Evolutionary conservation across 1,284 basidiomycete species (phyloP), one percentile per base, ranked within the genome.

Genomic region (Hymenochaete sp.): DNA sequence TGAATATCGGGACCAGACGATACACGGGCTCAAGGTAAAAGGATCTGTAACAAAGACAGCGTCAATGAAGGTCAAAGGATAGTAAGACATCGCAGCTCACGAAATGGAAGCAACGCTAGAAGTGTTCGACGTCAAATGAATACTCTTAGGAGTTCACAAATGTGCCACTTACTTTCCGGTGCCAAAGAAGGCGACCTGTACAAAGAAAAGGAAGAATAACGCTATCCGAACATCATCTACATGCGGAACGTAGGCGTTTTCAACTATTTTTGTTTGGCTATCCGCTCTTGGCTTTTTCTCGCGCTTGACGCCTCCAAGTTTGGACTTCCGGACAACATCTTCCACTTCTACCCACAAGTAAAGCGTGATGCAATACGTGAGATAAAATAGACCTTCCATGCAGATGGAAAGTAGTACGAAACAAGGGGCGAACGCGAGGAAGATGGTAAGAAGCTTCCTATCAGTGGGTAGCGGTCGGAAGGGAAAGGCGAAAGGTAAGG

Each of bases 1-100:
- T 84, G 63, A 93, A 93, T 47, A 91, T 73, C 0, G 90, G 87
- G 47, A 93, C 82, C 10, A 93, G 70, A 3, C 91, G 81, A 57
- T 91, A 93, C 7, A 93, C 90, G 0, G 90, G 90, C 37, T 85
- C 88, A 9, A 93, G 71, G 60, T 93, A 93, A 64, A 93, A 93
- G 3, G 86, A 87, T 27, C 82, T 84, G 51, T 31, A 21, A 31
- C 11, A 2, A 18, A 10, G 21, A 28, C 37, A 8, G 44, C 11
- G 26, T 29, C 13, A 9, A 42, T 56, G 22, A 57, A n/a, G n/a
- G n/a, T n/a, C n/a, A n/a, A n/a, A n/a, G n/a, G n/a, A n/a, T n/a
- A n/a, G n/a, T n/a, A n/a, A n/a, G n/a, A n/a, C n/a, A n/a, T n/a
- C 2, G 26, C 13, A 10, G 68, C 82, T 60, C 53, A 87, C 74